These are phyloP conservation scores for Royoungia palumana DNA, from an alignment of 768 basidiomycete species.

Conservation along the genomic window DNA sequence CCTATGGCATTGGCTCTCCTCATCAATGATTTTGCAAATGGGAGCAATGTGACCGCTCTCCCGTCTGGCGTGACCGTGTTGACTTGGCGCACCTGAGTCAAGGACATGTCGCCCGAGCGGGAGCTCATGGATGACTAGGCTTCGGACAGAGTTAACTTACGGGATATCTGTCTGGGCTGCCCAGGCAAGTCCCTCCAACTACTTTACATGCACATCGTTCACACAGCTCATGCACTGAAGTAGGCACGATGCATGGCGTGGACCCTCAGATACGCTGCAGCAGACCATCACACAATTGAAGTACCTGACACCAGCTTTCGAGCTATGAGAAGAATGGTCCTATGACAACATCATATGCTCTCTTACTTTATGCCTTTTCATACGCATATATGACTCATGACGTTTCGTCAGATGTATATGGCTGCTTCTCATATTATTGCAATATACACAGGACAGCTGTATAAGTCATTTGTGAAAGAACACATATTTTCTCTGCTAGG, in stretches of 20 bases:
- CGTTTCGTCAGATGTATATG: constrained; percentile 36
- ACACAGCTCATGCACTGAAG: neutral
- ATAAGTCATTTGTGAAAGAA: constrained; percentile 39
- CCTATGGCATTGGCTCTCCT: constrained; percentile 3
- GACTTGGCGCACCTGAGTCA: constrained; percentile 34
- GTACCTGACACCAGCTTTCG: constrained; percentile 31
- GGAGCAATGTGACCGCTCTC: constrained; percentile 34
- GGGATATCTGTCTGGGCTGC: constrained; percentile 39
- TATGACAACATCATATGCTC: constrained; percentile 38
- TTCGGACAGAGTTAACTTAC: too few species aligned
- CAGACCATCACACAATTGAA: constrained; percentile 21
- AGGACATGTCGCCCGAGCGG: constrained; percentile 41
- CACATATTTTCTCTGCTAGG: constrained; percentile 40
- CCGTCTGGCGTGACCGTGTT: constrained; percentile 31
- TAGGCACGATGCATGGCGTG: constrained; percentile 36
- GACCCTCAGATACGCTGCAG: constrained; percentile 24
- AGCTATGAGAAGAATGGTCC: constrained; percentile 35
- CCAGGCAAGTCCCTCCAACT: constrained; percentile 22
- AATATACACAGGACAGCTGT: constrained; percentile 31
- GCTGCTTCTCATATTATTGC: constrained; percentile 33
- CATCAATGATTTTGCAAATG: constrained; percentile 38
- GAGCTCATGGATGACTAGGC: constrained; percentile 39
- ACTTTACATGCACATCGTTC: neutral
- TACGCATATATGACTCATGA: neutral
- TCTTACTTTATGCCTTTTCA: neutral